Percentiles rank a stretch among this genome's conserved stretches.
Conservation (phyloP, 179 eudicot genomes). For the Beta lomatogona region DNA sequence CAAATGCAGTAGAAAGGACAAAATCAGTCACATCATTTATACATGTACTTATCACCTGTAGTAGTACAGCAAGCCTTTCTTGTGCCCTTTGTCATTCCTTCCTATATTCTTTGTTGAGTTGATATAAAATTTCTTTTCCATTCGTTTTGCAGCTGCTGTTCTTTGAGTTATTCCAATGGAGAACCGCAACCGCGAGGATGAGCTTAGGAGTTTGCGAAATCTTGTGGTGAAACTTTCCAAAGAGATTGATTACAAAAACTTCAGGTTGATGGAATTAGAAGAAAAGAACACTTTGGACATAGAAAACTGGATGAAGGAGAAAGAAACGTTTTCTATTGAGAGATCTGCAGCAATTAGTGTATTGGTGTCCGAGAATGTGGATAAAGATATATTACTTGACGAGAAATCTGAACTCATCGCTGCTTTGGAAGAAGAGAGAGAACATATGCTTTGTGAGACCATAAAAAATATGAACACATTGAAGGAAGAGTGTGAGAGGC, state of each 20-base stretch:
- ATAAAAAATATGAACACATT: slow-evolving; percentile 1
- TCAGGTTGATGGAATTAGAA: slow-evolving; percentile 22
- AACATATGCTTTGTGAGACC: slow-evolving; percentile 16
- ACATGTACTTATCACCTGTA: neutral
- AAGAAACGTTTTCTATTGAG: slow-evolving; percentile 20
- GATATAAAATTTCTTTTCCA: neutral
- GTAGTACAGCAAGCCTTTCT: neutral
- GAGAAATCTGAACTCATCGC: slow-evolving; percentile 11
- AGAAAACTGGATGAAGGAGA: slow-evolving; percentile 17
- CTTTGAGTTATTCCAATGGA: slow-evolving; percentile 15
- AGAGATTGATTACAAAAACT: slow-evolving; percentile 41
- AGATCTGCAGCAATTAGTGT: slow-evolving; percentile 19
- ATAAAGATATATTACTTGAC: slow-evolving; percentile 18
- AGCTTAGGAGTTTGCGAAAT: slow-evolving; percentile 26
- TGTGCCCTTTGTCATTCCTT: neutral
- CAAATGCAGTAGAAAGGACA: slow-evolving; percentile 3
- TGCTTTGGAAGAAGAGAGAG: slow-evolving; percentile 22
- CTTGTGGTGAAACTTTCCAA: slow-evolving; percentile 25
- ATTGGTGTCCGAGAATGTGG: slow-evolving; percentile 26
- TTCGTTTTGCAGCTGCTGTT: slow-evolving; percentile 5
- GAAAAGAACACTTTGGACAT: slow-evolving; percentile 2
- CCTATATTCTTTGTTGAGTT: neutral
- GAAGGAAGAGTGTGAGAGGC: slow-evolving; percentile 21
- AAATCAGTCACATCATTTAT: slow-evolving; percentile 8
- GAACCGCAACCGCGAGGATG: slow-evolving; percentile 14